phyloP scores from a whole-genome alignment of 345 rosid species.

The Syzygium oleosum region DNA sequence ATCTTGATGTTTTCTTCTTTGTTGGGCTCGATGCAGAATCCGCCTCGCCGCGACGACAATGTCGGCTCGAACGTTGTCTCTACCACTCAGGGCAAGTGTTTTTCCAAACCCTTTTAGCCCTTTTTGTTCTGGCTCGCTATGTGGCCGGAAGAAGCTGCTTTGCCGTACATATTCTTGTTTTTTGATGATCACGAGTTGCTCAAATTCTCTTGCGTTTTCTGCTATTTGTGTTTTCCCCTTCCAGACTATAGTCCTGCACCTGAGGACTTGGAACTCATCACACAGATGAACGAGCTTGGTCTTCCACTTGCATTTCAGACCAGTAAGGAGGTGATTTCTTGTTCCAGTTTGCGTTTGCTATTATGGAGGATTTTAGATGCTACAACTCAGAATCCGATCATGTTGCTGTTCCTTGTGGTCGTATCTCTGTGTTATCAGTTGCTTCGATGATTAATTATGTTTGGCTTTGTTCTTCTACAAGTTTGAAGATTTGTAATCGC shows the following conservation, averaged over 20 bases:
- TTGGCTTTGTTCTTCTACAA: background rate
- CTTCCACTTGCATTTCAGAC: conserved; percentile 75
- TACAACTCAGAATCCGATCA: background rate
- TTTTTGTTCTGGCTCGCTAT: background rate
- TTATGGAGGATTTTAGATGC: background rate
- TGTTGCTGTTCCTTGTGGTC: background rate
- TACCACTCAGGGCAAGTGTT: conserved; percentile 18
- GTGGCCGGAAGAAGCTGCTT: background rate
- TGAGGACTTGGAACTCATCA: conserved; percentile 35
- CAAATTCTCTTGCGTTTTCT: background rate
- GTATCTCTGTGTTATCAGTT: background rate
- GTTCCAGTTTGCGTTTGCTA: background rate
- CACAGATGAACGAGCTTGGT: conserved; percentile 61
- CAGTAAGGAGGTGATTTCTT: conserved; percentile 45
- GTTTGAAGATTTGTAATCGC: background rate
- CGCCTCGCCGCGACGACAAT: conserved; percentile 4
- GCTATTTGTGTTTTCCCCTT: background rate
- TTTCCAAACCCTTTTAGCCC: background rate
- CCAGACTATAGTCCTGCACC: background rate
- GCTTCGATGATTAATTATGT: background rate
- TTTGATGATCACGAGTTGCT: background rate
- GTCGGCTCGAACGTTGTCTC: conserved; percentile 5
- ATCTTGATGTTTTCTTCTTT: background rate
- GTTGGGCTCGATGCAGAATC: conserved; percentile 19
- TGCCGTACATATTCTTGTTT: background rate